phyloP scores from a whole-genome alignment of 495 filamentous ascomycete genomes.

The Trichoderma orchidacearum region DNA sequence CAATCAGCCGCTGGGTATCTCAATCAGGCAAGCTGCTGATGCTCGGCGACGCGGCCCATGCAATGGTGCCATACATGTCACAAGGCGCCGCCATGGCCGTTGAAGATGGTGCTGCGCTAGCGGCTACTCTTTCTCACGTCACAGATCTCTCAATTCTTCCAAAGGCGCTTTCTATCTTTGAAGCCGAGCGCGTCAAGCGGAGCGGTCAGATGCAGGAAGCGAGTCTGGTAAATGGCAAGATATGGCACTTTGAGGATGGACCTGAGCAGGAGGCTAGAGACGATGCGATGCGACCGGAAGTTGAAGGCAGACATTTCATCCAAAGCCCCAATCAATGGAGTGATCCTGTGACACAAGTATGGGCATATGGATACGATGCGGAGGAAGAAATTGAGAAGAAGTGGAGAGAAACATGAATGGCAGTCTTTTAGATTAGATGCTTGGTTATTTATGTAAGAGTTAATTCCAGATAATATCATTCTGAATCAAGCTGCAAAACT shows the following conservation, averaged over 20 bases:
- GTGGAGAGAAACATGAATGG: too few relatives aligned
- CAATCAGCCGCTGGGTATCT: neutral
- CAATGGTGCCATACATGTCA: conserved; percentile 44
- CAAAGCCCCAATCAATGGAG: conserved; percentile 34
- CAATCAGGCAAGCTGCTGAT: neutral
- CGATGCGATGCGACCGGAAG: conserved; percentile 22
- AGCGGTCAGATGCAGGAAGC: conserved; percentile 21
- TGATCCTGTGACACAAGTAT: conserved; percentile 36
- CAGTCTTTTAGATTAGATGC: too few relatives aligned
- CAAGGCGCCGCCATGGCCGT: conserved; percentile 33
- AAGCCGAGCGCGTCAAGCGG: conserved; percentile 24
- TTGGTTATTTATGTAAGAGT: too few relatives aligned
- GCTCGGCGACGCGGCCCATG: conserved; percentile 40
- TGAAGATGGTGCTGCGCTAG: conserved; percentile 34
- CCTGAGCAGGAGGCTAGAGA: conserved; percentile 36
- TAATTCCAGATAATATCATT: too few relatives aligned
- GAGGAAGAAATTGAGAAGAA: conserved; percentile 32
- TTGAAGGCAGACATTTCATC: conserved; percentile 24
- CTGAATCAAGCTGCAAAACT: too few relatives aligned
- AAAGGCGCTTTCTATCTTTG: conserved; percentile 35
- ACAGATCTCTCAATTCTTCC: conserved; percentile 1
- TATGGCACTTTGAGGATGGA: conserved; percentile 44
- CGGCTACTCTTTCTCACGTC: conserved; percentile 1
- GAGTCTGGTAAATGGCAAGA: conserved; percentile 23
- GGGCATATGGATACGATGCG: conserved; percentile 41